Percentiles rank a stretch among this genome's conserved stretches.
Evolutionary conservation across 2,329 filamentous ascomycete genomes (phyloP).

Genomic region (Albifimbria verrucaria): DNA sequence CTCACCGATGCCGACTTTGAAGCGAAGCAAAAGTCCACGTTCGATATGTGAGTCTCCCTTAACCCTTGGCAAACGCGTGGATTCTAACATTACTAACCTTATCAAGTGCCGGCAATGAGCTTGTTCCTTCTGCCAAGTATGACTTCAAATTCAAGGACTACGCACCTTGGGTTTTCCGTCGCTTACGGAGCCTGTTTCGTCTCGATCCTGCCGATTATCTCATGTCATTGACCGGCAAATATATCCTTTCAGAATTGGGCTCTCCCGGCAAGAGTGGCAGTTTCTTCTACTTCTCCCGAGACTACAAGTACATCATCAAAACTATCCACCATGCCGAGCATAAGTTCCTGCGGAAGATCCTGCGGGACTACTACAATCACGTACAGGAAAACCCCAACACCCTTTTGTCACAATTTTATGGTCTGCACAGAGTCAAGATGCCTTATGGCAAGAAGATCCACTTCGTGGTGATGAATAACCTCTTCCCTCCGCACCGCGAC

Average conservation of each 20-base stretch:
- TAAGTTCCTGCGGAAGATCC: constrained; percentile 78
- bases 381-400: constrained; percentile 94
- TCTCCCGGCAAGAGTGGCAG: constrained; percentile 97
- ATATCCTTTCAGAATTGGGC: constrained; percentile 94
- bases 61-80: constrained; percentile 11
- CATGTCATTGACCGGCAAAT: constrained; percentile 97
- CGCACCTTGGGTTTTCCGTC: constrained; percentile 98
- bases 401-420: constrained; percentile 95
- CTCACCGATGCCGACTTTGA: constrained; percentile 90
- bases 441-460: constrained; percentile 98
- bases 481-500: constrained; percentile 94
- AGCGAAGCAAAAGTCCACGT: constrained; percentile 94
- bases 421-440: constrained; percentile 95
- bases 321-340: constrained; percentile 96
- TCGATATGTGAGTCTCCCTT: constrained; percentile 75
- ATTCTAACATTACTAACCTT: constrained; percentile 7
- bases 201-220: constrained; percentile 96
- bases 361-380: constrained; percentile 91
- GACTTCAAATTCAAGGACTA: constrained; percentile 99
- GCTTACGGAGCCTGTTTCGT: constrained; percentile 80
- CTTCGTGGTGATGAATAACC: constrained; percentile 99
- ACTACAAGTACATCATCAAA: constrained; percentile 99
- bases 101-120: constrained; percentile 85
- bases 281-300: constrained; percentile 98
- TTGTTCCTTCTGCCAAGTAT: constrained; percentile 97